phyloP scores from a whole-genome alignment of 805 yeast genomes.

The Metschnikowia baotianmanensis region DNA sequence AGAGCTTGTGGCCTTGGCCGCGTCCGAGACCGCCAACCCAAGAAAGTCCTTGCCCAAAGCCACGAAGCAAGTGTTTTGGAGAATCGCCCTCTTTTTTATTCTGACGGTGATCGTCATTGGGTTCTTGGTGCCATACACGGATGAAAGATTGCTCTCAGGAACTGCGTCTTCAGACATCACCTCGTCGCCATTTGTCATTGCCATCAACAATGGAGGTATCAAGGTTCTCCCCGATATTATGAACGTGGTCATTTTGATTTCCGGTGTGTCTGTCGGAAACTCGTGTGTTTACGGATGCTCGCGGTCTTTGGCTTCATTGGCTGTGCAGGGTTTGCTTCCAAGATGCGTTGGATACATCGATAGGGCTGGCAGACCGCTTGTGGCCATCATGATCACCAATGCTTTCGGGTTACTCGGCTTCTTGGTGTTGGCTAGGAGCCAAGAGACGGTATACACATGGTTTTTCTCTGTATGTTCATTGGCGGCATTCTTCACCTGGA shows the following conservation, averaged over 20 bases:
- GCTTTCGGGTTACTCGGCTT: conserved; percentile 41
- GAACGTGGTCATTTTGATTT: conserved; percentile 27
- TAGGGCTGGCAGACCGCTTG: conserved; percentile 65
- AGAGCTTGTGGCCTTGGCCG: conserved; percentile 57
- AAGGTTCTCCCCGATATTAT: conserved; percentile 27
- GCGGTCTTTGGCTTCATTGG: conserved; percentile 61
- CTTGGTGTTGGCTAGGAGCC: conserved; percentile 30
- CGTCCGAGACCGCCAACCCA: conserved; percentile 57
- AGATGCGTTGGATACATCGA: conserved; percentile 58
- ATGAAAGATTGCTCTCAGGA: conserved; percentile 24
- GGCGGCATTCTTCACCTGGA: conserved; percentile 43
- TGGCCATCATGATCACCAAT: conserved; percentile 50
- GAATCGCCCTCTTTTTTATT: conserved; percentile 50
- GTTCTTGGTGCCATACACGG: conserved; percentile 50
- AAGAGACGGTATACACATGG: conserved; percentile 39
- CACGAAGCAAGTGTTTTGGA: conserved; percentile 54
- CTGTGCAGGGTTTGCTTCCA: conserved; percentile 65
- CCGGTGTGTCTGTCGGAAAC: conserved; percentile 31
- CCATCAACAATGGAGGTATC: conserved; percentile 28
- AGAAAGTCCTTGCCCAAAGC: conserved; percentile 56
- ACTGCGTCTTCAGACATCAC: conserved; percentile 15
- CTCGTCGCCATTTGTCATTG: conserved; percentile 31
- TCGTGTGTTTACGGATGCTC: conserved; percentile 38
- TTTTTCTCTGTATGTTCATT: conserved; percentile 40
- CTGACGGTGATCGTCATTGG: conserved; percentile 48